These are phyloP conservation scores for Colletotrichum sp. DNA, from an alignment of 2,329 filamentous ascomycete genomes.

Conservation along the genomic window DNA sequence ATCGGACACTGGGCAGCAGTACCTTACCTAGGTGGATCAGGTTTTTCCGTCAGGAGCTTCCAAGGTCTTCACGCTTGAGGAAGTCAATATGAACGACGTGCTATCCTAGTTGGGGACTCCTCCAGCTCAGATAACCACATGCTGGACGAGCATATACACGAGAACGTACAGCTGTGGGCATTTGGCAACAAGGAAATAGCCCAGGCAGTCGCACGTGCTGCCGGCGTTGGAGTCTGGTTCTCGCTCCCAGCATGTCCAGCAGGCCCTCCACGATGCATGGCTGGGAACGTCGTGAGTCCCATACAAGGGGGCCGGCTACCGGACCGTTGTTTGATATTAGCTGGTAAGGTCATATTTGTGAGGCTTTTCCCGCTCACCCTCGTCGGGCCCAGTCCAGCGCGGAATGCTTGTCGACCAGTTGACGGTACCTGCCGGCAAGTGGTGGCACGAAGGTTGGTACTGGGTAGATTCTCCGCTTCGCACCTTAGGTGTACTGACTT, in stretches of 20 bases:
- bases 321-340: background rate
- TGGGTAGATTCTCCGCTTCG: background rate
- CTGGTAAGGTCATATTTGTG: background rate
- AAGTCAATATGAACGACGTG: background rate
- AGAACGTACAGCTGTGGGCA: background rate
- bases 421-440: background rate
- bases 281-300: background rate
- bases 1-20: background rate
- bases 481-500: background rate
- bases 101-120: background rate
- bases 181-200: background rate
- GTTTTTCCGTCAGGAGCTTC: background rate
- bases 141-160: background rate
- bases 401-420: background rate
- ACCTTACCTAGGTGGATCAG: background rate
- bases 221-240: background rate
- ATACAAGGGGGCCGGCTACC: background rate
- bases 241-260: background rate
- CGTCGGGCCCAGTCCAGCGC: background rate
- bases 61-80: background rate
- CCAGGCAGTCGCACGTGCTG: background rate
- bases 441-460: background rate
- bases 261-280: background rate
- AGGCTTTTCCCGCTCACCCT: background rate
- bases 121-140: background rate